phyloP scores from a whole-genome alignment of 2,329 filamentous ascomycete genomes.

The Lizonia empirigonia region DNA sequence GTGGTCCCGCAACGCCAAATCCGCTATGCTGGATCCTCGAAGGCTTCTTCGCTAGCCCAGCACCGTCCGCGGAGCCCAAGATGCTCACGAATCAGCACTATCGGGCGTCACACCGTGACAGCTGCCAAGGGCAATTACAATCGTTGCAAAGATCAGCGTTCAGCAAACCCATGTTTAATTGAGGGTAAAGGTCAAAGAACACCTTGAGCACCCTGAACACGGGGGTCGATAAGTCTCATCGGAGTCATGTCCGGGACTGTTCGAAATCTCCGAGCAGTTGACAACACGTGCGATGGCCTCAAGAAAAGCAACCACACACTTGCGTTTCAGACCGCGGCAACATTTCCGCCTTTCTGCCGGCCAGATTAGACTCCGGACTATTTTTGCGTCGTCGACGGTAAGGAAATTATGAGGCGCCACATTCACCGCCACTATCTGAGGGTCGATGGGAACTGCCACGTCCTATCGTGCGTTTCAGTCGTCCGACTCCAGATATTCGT shows the following conservation, averaged over 20 bases:
- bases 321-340: conserved; percentile 15
- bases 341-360: conserved; percentile 12
- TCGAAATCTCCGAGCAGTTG: conserved; percentile 21
- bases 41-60: conserved; percentile 21
- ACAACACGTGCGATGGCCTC: conserved; percentile 23
- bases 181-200: not conserved
- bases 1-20: conserved; percentile 21
- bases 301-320: conserved; percentile 9
- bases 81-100: conserved; percentile 6
- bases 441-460: conserved; percentile 1
- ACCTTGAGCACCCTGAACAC: not conserved
- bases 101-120: conserved; percentile 4
- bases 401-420: not conserved
- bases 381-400: conserved; percentile 5
- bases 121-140: conserved; percentile 8
- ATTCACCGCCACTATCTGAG: conserved; percentile 8
- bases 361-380: conserved; percentile 2
- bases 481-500: conserved; percentile 6
- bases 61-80: conserved; percentile 11
- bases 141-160: conserved; percentile 6
- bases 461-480: conserved; percentile 1
- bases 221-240: conserved; percentile 9
- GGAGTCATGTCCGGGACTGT: conserved; percentile 14
- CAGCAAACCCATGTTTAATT: conserved; percentile 4
- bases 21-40: conserved; percentile 33